Percentiles rank a stretch among this genome's conserved stretches.
These are phyloP conservation scores for Globisporangium perplexum DNA, from an alignment of 352 stramenopile genomes.

Conservation along the genomic window DNA sequence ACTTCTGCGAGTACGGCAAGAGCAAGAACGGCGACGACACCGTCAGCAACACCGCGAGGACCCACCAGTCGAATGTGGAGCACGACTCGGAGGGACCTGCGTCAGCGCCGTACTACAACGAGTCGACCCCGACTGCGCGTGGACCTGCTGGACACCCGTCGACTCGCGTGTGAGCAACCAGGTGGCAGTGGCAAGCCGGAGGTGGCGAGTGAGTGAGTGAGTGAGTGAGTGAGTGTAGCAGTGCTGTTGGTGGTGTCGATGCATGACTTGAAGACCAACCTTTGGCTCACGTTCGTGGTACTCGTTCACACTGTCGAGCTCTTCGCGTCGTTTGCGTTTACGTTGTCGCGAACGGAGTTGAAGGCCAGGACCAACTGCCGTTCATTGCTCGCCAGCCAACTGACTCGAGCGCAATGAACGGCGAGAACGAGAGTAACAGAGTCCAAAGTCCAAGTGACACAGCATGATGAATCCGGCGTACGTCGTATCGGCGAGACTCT, in stretches of 20 bases:
- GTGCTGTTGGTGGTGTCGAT: too few relatives aligned
- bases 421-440: too few relatives aligned
- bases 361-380: not conserved
- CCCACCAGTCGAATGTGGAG: constrained; percentile 10
- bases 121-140: constrained; percentile 8
- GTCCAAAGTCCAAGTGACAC: not conserved
- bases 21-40: constrained; percentile 12
- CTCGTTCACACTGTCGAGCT: too few relatives aligned
- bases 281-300: too few relatives aligned
- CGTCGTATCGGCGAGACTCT: constrained; percentile 15
- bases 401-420: not conserved
- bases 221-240: too few relatives aligned
- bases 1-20: constrained; percentile 33
- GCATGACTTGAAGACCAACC: too few relatives aligned
- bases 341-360: not conserved
- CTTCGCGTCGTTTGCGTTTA: too few relatives aligned
- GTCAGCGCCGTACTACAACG: constrained; percentile 6
- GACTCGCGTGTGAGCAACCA: constrained; percentile 5
- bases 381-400: not conserved
- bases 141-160: not conserved
- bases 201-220: too few relatives aligned
- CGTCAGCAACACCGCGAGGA: constrained; percentile 10
- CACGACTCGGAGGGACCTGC: constrained; percentile 6
- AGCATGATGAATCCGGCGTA: constrained; percentile 7
- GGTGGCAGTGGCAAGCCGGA: constrained; percentile 6